These are phyloP conservation scores for Epichloe festucae DNA, from an alignment of 2,329 filamentous ascomycete species.

Conservation along the genomic window DNA sequence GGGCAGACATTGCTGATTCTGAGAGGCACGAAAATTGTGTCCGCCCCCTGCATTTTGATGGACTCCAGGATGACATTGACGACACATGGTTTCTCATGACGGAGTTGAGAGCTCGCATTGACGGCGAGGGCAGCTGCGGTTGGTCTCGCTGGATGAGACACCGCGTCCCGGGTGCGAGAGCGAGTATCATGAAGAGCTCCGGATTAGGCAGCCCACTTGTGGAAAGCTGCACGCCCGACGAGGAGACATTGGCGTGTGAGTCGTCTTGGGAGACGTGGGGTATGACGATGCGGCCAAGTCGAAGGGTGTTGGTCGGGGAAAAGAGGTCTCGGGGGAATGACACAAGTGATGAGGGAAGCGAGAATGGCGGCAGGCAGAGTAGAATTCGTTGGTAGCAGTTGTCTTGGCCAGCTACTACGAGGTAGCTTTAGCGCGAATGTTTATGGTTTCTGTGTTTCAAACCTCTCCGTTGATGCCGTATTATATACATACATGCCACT, in stretches of 20 bases:
- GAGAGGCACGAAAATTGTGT: background rate
- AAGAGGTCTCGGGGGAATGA: too few relatives aligned
- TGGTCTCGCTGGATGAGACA: background rate
- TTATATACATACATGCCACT: too few relatives aligned
- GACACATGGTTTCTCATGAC: background rate
- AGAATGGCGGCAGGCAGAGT: background rate
- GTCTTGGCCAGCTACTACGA: background rate
- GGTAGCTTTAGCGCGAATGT: too few relatives aligned
- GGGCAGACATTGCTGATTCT: background rate
- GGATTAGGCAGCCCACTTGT: slow-evolving; percentile 13
- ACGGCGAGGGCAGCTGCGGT: background rate
- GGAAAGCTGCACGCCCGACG: slow-evolving; percentile 8
- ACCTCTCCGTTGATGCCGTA: too few relatives aligned
- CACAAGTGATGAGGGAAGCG: background rate
- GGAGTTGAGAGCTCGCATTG: background rate
- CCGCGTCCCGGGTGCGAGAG: background rate
- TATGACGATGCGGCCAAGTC: background rate
- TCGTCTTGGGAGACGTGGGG: background rate
- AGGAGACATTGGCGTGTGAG: slow-evolving; percentile 3
- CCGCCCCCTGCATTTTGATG: background rate
- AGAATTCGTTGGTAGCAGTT: background rate
- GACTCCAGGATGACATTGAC: background rate
- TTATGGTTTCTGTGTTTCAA: too few relatives aligned
- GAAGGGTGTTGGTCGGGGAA: background rate
- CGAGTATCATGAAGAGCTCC: slow-evolving; percentile 10